A percentile compares a stretch with the other conserved stretches of the same genome.
Evolutionary conservation across 2,329 filamentous ascomycete species (phyloP).

Genomic region (Epichloe bromicola): DNA sequence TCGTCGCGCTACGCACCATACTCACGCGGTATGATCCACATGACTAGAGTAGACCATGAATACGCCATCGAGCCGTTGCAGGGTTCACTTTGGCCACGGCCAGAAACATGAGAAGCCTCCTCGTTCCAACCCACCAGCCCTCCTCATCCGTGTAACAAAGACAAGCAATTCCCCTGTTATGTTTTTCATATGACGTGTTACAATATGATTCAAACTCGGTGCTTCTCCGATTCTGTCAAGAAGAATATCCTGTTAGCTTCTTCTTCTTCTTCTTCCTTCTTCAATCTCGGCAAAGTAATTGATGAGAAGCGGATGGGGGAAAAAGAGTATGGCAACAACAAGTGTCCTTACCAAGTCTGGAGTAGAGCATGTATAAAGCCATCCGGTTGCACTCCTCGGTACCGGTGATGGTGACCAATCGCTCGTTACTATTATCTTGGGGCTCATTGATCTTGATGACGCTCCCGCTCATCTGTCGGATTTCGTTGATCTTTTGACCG

Average conservation of each 20-base stretch:
- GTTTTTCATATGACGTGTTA: neutral
- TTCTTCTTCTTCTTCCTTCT: neutral
- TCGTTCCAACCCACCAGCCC: neutral
- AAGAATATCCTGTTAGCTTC: neutral
- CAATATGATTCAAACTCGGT: conserved; percentile 22
- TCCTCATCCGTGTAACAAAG: neutral
- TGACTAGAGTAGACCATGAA: neutral
- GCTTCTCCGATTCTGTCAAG: conserved; percentile 30
- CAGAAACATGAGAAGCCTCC: neutral
- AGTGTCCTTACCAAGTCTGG: conserved; percentile 62
- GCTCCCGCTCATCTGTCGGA: conserved; percentile 88
- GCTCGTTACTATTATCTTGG: conserved; percentile 97
- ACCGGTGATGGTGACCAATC: conserved; percentile 91
- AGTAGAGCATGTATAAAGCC: conserved; percentile 99
- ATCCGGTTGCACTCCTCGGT: conserved; percentile 98
- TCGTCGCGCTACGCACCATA: neutral
- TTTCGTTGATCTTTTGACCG: conserved; percentile 98
- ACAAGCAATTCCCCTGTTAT: neutral
- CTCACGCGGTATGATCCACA: neutral
- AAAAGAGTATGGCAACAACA: neutral
- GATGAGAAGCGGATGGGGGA: neutral
- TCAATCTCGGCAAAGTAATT: neutral
- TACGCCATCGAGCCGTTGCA: neutral
- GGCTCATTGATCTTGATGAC: conserved; percentile 99
- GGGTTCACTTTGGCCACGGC: neutral